Conservation (phyloP, 805 yeast genomes). For the Candida maltosa region DNA sequence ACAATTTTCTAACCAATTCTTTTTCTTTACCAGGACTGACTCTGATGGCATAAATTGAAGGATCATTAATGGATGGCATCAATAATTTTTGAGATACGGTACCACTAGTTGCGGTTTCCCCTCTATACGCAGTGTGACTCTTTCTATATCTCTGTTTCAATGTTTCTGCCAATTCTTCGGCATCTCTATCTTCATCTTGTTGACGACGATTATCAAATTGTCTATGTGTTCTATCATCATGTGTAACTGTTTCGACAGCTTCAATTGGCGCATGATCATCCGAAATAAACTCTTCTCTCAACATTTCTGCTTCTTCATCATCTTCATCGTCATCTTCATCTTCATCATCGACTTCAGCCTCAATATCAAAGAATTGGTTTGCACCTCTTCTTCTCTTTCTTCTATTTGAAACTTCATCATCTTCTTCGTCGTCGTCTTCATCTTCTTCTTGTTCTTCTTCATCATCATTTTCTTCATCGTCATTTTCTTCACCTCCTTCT, state of each 20-base stretch:
- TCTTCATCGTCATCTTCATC: constrained; percentile 91
- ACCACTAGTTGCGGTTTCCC: constrained; percentile 62
- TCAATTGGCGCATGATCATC: constrained; percentile 67
- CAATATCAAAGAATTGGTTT: constrained; percentile 95
- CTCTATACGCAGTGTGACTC: constrained; percentile 77
- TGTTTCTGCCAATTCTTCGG: constrained; percentile 88
- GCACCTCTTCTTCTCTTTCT: constrained; percentile 46
- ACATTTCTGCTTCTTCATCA: constrained; percentile 86
- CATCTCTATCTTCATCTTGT: constrained; percentile 88
- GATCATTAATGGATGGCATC: constrained; percentile 94
- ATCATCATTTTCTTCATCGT: constrained; percentile 14
- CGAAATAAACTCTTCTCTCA: constrained; percentile 78
- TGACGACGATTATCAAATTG: constrained; percentile 87
- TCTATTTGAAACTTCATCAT: constrained; percentile 47
- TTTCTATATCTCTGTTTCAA: constrained; percentile 91
- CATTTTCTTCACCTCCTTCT: constrained; percentile 10
- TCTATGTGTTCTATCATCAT: constrained; percentile 81
- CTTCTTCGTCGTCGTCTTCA: constrained; percentile 49
- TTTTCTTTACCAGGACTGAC: constrained; percentile 92
- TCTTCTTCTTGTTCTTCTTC: constrained; percentile 44
- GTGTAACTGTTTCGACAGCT: constrained; percentile 30
- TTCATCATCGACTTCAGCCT: constrained; percentile 97
- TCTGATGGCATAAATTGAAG: constrained; percentile 92
- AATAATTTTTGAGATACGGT: constrained; percentile 87
- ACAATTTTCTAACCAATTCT: constrained; percentile 78